Percentiles rank a stretch among this genome's conserved stretches.
phyloP scores from a whole-genome alignment of 148 eudicot species.

The Diospyros lotus region DNA sequence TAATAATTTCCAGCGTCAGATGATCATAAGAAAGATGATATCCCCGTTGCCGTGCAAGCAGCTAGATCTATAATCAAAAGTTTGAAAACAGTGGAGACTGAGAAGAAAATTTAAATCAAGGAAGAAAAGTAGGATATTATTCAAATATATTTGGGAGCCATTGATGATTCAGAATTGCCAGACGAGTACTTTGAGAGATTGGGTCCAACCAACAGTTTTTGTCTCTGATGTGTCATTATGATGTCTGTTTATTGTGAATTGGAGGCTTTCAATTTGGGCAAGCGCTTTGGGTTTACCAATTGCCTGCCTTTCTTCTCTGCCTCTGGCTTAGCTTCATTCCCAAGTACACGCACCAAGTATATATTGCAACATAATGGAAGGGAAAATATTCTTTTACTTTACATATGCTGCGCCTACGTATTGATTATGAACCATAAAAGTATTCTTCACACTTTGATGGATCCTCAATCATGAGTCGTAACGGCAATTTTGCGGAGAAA shows the following conservation, averaged over 20 bases:
- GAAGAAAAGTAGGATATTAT: constrained; percentile 6
- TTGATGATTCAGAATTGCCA: constrained; percentile 7
- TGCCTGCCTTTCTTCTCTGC: neutral
- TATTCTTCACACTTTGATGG: too few relatives aligned
- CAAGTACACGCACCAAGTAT: too few relatives aligned
- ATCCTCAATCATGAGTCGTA: too few relatives aligned
- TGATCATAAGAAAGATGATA: neutral
- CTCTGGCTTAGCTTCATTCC: neutral
- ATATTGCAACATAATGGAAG: too few relatives aligned
- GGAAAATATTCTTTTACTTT: too few relatives aligned
- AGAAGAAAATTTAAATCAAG: neutral
- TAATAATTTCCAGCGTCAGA: neutral
- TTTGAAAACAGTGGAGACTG: neutral
- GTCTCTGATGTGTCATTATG: constrained; percentile 9
- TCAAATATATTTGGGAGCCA: neutral
- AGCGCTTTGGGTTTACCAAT: neutral
- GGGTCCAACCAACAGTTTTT: constrained; percentile 10
- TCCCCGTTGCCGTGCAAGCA: neutral
- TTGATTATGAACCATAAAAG: too few relatives aligned
- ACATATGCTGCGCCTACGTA: too few relatives aligned
- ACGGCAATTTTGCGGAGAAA: too few relatives aligned
- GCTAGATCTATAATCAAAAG: neutral
- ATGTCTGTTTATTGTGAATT: neutral
- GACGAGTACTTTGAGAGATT: constrained; percentile 13
- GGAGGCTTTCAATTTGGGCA: neutral